Evolutionary conservation across 225 moss, liverwort and hornwort genomes (phyloP).

Genomic region (Anthoceros angustus): DNA sequence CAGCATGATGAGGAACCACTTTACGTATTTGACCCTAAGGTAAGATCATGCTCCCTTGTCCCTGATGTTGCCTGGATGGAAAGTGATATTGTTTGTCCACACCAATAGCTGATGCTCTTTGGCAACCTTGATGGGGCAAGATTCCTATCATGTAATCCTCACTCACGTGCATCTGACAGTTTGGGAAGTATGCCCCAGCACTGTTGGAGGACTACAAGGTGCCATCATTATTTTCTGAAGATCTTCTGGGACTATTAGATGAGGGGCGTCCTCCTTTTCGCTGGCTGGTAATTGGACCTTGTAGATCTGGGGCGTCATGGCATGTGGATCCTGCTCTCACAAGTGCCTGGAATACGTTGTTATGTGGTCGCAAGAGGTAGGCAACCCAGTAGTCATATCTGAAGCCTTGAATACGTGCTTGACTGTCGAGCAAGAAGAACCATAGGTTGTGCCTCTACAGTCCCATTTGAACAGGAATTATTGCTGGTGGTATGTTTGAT

Average conservation of each 20-base stretch:
- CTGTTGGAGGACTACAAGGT: conserved; percentile 82
- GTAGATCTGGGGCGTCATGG: conserved; percentile 96
- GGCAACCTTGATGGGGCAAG: not conserved
- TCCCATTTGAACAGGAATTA: not conserved
- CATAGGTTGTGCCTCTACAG: no score
- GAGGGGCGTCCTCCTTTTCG: conserved; percentile 76
- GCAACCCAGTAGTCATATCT: not conserved
- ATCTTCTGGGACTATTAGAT: conserved; percentile 65
- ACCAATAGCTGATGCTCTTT: conserved; percentile 10
- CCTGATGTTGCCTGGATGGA: conserved; percentile 8
- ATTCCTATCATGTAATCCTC: not conserved
- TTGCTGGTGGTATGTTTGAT: not conserved
- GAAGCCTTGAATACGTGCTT: no score
- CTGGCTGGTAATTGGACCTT: conserved; percentile 91
- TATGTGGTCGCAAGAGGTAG: conserved; percentile 91
- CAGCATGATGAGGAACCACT: conserved; percentile 97
- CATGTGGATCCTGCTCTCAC: conserved; percentile 98
- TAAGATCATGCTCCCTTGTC: conserved; percentile 12
- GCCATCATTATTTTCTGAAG: conserved; percentile 72
- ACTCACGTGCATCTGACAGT: conserved; percentile 22
- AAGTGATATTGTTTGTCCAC: not conserved
- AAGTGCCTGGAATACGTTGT: conserved; percentile 93
- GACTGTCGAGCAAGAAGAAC: no score
- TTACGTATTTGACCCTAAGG: conserved; percentile 88
- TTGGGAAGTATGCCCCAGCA: conserved; percentile 77